Conservation (phyloP, 208 protist genomes). For the Leishmania martiniquensis region DNA sequence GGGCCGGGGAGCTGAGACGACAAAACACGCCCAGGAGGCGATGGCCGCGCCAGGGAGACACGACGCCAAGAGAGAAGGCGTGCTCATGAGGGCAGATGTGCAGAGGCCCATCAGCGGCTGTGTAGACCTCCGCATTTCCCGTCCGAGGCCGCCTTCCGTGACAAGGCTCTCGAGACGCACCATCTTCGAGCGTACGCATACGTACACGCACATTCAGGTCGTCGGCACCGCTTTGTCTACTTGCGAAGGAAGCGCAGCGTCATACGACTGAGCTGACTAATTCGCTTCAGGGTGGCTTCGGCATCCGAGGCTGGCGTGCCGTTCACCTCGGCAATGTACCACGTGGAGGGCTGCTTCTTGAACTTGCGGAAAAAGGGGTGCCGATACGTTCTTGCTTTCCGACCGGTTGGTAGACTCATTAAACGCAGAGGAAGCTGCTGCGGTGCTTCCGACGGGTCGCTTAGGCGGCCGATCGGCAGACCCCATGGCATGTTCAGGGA, state of each 20-base stretch:
- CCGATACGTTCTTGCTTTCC: not conserved
- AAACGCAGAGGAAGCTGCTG: constrained; percentile 20
- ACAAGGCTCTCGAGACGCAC: not conserved
- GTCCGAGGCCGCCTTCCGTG: not conserved
- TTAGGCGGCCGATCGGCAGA: constrained; percentile 37
- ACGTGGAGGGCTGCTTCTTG: constrained; percentile 34
- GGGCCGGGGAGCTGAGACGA: no score
- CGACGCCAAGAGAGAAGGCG: no score
- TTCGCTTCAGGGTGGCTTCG: constrained; percentile 39
- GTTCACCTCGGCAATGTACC: constrained; percentile 58
- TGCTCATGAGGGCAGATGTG: no score
- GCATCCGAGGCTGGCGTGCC: constrained; percentile 30
- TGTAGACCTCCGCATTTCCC: no score
- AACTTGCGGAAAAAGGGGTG: constrained; percentile 56
- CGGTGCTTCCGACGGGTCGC: constrained; percentile 11
- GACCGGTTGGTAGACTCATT: constrained; percentile 17
- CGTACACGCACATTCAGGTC: not conserved
- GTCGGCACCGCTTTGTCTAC: not conserved
- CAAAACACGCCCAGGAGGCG: no score
- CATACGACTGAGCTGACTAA: constrained; percentile 42
- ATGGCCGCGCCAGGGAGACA: no score
- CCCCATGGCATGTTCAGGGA: constrained; percentile 54
- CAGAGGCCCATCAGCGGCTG: no score
- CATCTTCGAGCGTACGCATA: not conserved
- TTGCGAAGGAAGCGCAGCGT: constrained; percentile 36